Percentiles rank a stretch among this genome's conserved stretches.
These are phyloP conservation scores for Diplosphaera chodatii DNA, from an alignment of 139 green algal genomes.

Conservation along the genomic window DNA sequence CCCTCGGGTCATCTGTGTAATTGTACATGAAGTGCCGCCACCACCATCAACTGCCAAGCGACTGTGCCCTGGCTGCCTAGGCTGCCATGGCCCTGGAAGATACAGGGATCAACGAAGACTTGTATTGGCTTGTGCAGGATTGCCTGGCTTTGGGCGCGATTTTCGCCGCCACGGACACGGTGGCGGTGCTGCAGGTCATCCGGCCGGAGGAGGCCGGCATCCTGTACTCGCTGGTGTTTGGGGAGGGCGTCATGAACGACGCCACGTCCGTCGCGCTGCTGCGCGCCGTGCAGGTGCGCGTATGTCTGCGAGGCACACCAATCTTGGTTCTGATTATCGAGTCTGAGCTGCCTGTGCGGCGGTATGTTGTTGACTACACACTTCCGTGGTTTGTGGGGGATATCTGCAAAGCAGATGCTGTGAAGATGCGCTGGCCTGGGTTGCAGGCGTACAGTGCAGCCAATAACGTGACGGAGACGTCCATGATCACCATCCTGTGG, in stretches of 20 bases:
- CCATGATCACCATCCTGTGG: conserved; percentile 22
- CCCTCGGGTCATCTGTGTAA: no score
- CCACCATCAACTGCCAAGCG: no score
- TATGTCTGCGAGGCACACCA: no score
- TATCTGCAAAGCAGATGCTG: background rate
- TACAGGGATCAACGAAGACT: no score
- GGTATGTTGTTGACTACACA: no score
- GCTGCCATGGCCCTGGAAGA: no score
- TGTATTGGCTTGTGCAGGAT: no score
- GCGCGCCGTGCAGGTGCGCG: conserved; percentile 15
- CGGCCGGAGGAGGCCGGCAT: conserved; percentile 42
- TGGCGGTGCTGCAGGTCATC: conserved; percentile 78
- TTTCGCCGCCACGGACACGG: conserved; percentile 83
- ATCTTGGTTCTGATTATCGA: no score
- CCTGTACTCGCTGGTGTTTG: conserved; percentile 87
- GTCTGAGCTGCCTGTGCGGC: no score
- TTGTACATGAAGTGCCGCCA: no score
- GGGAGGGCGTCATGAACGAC: conserved; percentile 91
- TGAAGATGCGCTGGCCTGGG: background rate
- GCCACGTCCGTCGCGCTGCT: conserved; percentile 83
- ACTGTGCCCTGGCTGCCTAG: no score
- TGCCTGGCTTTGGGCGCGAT: conserved; percentile 77
- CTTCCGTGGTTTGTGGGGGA: no score
- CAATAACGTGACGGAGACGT: background rate
- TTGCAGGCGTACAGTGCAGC: conserved; percentile 9